Percentiles rank a stretch among this genome's conserved stretches.
These are phyloP conservation scores for Hansenula sp. DNA, from an alignment of 1,139 yeast genomes.

Conservation along the genomic window DNA sequence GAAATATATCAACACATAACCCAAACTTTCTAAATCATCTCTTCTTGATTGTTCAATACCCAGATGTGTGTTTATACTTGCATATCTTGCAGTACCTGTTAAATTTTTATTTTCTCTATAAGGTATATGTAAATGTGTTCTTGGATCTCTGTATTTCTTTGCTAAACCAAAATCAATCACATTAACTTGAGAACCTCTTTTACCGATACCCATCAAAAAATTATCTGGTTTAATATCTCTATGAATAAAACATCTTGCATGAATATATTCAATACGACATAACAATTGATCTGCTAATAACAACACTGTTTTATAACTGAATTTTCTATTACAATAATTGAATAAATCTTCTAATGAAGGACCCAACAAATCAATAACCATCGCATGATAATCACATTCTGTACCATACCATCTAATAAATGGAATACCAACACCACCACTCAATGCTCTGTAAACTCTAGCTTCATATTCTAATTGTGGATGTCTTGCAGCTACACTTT, in stretches of 20 bases:
- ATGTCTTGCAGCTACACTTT: conserved; percentile 85
- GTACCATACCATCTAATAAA: conserved; percentile 97
- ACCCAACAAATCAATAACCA: conserved; percentile 94
- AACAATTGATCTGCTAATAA: conserved; percentile 91
- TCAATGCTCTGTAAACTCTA: conserved; percentile 85
- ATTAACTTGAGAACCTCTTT: conserved; percentile 92
- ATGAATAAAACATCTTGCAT: conserved; percentile 92
- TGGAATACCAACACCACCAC: conserved; percentile 98
- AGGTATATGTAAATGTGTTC: conserved; percentile 93
- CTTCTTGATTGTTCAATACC: conserved; percentile 97
- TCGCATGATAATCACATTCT: conserved; percentile 93
- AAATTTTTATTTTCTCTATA: conserved; percentile 93
- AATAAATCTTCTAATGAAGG: conserved; percentile 94
- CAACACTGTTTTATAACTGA: conserved; percentile 88
- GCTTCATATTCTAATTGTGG: conserved; percentile 98
- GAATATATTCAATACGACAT: conserved; percentile 92
- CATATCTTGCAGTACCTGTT: conserved; percentile 97
- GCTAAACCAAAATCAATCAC: conserved; percentile 97
- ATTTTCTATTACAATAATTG: conserved; percentile 92
- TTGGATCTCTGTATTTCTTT: conserved; percentile 90
- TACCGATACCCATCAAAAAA: conserved; percentile 94
- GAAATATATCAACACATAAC: conserved; percentile 91
- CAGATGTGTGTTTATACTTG: conserved; percentile 90
- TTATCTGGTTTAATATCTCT: conserved; percentile 92
- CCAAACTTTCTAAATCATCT: conserved; percentile 93